phyloP scores from a whole-genome alignment of 1,284 basidiomycete genomes.

The Agroathelia rolfsii region DNA sequence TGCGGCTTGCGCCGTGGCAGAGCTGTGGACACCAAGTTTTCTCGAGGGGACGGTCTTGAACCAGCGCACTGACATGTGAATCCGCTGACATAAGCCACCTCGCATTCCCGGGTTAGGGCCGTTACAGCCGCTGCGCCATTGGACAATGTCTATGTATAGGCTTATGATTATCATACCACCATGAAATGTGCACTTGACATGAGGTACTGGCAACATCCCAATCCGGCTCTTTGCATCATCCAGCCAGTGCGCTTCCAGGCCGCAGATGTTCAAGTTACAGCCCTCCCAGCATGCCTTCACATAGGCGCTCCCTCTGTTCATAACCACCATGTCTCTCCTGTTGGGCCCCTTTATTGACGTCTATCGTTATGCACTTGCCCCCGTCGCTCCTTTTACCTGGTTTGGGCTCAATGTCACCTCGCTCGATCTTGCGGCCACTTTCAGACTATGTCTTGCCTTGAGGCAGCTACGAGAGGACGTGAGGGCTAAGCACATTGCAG shows the following conservation, averaged over 20 bases:
- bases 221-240: too few relatives aligned
- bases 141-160: slow-evolving; percentile 20
- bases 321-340: slow-evolving; percentile 21
- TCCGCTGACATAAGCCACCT: slow-evolving; percentile 57
- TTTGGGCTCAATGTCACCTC: slow-evolving; percentile 48
- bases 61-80: slow-evolving; percentile 62
- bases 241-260: too few relatives aligned
- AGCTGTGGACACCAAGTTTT: slow-evolving; percentile 79
- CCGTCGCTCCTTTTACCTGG: slow-evolving; percentile 61
- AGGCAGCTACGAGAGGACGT: slow-evolving; percentile 53
- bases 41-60: slow-evolving; percentile 85
- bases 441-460: slow-evolving; percentile 58
- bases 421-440: slow-evolving; percentile 53
- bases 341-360: slow-evolving; percentile 37
- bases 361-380: slow-evolving; percentile 44
- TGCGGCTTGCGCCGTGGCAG: slow-evolving; percentile 51
- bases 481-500: slow-evolving; percentile 30
- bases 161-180: too few relatives aligned
- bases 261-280: too few relatives aligned
- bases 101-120: slow-evolving; percentile 74
- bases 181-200: too few relatives aligned
- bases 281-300: too few relatives aligned
- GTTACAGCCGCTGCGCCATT: slow-evolving; percentile 66
- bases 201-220: too few relatives aligned
- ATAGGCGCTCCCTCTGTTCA: too few relatives aligned